Conservation (phyloP, 441 rosid species). For the Heliophila coronopifolia region DNA sequence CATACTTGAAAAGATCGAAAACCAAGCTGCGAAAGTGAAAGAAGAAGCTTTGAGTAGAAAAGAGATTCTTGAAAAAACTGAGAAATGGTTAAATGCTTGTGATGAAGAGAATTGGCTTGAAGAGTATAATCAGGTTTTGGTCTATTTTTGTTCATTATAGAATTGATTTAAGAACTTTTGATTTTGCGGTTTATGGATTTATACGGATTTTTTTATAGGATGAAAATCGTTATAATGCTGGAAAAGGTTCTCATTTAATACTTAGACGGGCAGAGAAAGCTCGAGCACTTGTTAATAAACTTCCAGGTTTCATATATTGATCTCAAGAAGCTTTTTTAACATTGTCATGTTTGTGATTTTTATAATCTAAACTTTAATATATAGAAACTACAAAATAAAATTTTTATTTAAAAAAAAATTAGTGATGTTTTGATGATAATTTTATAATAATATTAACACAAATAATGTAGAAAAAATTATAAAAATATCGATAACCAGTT, state of each 20-base stretch:
- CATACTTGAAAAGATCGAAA: slow-evolving; percentile 60
- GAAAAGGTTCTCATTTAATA: slow-evolving; percentile 74
- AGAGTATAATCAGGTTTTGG: slow-evolving; percentile 52
- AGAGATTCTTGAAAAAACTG: slow-evolving; percentile 75
- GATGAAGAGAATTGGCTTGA: slow-evolving; percentile 92
- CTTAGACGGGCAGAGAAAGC: slow-evolving; percentile 94
- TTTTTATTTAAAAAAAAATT: too few relatives aligned
- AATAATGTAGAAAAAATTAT: too few relatives aligned
- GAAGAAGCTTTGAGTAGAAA: slow-evolving; percentile 77
- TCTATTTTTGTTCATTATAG: neutral
- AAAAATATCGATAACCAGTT: too few relatives aligned
- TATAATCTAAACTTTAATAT: too few relatives aligned
- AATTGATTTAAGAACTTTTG: neutral
- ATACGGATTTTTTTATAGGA: slow-evolving; percentile 49
- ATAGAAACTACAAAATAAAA: too few relatives aligned
- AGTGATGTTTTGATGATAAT: too few relatives aligned
- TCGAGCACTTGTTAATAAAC: slow-evolving; percentile 63
- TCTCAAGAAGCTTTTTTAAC: neutral
- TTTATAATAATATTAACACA: too few relatives aligned
- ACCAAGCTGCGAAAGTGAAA: slow-evolving; percentile 60
- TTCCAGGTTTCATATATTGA: slow-evolving; percentile 42
- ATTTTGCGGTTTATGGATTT: slow-evolving; percentile 12
- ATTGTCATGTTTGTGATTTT: neutral
- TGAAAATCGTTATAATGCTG: slow-evolving; percentile 77
- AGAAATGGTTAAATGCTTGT: slow-evolving; percentile 79